A percentile compares a stretch with the other conserved stretches of the same genome.
Evolutionary conservation across 345 rosid genomes (phyloP).

Genomic region (Arabidopsis suecica): DNA sequence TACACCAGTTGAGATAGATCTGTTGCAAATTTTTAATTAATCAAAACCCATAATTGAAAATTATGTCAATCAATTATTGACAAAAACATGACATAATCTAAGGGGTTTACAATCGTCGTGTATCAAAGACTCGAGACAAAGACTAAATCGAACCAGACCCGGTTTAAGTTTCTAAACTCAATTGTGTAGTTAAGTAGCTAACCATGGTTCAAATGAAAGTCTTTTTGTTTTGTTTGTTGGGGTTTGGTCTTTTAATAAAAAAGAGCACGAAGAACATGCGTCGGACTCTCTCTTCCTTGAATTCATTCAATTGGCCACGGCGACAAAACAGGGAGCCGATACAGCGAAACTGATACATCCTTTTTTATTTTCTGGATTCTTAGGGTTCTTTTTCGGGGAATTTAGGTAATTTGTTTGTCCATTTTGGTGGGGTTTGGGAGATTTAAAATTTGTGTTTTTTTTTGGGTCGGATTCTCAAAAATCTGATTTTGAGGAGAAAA

Average conservation of each 20-base stretch:
- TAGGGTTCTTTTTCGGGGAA: not conserved
- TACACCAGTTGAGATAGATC: constrained; percentile 38
- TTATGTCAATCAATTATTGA: not conserved
- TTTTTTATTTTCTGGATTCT: not conserved
- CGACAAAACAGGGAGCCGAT: constrained; percentile 26
- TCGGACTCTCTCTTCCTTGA: constrained; percentile 45
- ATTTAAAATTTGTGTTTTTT: not conserved
- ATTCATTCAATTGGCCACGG: constrained; percentile 45
- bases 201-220: constrained; percentile 36
- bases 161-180: not conserved
- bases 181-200: not conserved
- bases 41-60: not conserved
- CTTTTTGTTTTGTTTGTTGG: not conserved
- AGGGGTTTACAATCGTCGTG: not conserved
- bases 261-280: constrained; percentile 48
- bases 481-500: not conserved
- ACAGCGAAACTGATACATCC: not conserved
- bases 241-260: not conserved
- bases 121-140: constrained; percentile 16
- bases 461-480: not conserved
- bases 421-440: constrained; percentile 17
- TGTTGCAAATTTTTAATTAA: not conserved
- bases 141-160: constrained; percentile 1
- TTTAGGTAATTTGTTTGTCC: constrained; percentile 15
- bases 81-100: constrained; percentile 9